Percentiles rank a stretch among this genome's conserved stretches.
These are phyloP conservation scores for Plantago major DNA, from an alignment of 257 asterid species.

Conservation along the genomic window DNA sequence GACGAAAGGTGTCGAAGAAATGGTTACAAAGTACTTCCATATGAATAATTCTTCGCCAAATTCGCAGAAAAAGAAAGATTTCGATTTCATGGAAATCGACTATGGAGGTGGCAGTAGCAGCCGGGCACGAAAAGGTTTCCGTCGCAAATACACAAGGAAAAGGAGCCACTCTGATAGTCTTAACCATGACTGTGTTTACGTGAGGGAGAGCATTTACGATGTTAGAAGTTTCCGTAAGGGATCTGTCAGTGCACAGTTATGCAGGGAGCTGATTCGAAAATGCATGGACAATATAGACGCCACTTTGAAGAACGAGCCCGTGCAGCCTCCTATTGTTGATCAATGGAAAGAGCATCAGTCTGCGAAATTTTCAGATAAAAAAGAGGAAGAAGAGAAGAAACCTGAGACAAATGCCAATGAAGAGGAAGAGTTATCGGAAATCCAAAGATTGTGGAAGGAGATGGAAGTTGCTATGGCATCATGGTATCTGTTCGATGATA, in stretches of 20 bases:
- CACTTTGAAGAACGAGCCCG: conserved; percentile 64
- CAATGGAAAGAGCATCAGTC: conserved; percentile 83
- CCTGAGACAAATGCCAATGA: conserved; percentile 12
- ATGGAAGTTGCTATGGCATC: conserved; percentile 94
- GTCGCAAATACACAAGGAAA: conserved; percentile 34
- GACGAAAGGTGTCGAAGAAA: conserved; percentile 39
- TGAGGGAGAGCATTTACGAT: conserved; percentile 75
- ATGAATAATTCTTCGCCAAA: conserved; percentile 46
- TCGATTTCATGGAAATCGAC: conserved; percentile 43
- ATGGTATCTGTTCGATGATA: conserved; percentile 66
- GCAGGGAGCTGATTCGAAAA: conserved; percentile 71
- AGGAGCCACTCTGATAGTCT: conserved; percentile 27
- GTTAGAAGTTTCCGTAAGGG: conserved; percentile 71
- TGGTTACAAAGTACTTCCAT: conserved; percentile 51
- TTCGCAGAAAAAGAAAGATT: conserved; percentile 37
- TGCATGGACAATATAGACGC: conserved; percentile 88
- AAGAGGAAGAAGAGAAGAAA: conserved; percentile 33
- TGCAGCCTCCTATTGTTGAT: conserved; percentile 70
- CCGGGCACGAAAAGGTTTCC: conserved; percentile 26
- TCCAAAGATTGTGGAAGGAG: conserved; percentile 89
- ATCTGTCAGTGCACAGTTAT: conserved; percentile 68
- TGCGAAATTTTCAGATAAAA: conserved; percentile 26
- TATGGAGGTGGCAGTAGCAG: conserved; percentile 28
- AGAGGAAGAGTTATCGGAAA: conserved; percentile 72
- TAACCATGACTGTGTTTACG: conserved; percentile 66